A percentile compares a stretch with the other conserved stretches of the same genome.
These are phyloP conservation scores for Basidiobolus meristosporus DNA, from an alignment of 371 early-diverging fungal species.

Conservation along the genomic window DNA sequence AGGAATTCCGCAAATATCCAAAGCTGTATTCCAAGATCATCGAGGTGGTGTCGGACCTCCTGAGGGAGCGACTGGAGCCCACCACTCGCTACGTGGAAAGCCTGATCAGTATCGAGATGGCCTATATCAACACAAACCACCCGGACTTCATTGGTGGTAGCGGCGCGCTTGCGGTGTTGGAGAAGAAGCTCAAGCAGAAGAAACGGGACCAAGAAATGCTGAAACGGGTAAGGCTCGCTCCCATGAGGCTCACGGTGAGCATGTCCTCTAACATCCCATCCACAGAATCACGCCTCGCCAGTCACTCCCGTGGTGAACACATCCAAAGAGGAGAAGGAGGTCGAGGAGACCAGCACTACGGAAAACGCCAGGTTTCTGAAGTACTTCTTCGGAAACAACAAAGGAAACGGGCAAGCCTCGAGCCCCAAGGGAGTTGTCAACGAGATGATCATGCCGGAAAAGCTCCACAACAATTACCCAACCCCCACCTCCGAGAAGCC, in stretches of 20 bases:
- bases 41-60: constrained; percentile 50
- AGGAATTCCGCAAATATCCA: constrained; percentile 59
- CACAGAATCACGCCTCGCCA: not conserved
- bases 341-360: not conserved
- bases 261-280: not conserved
- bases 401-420: constrained; percentile 4
- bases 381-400: constrained; percentile 45
- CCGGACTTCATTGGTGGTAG: constrained; percentile 75
- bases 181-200: constrained; percentile 16
- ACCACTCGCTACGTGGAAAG: constrained; percentile 56
- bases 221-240: constrained; percentile 4
- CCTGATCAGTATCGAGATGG: constrained; percentile 65
- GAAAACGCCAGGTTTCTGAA: constrained; percentile 17
- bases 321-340: constrained; percentile 6
- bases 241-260: no score
- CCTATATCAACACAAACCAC: constrained; percentile 86
- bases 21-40: constrained; percentile 53
- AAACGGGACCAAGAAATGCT: constrained; percentile 13
- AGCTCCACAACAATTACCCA: constrained; percentile 10
- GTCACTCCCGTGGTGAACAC: not conserved
- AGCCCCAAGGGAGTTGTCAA: constrained; percentile 5
- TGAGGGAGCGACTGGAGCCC: constrained; percentile 56
- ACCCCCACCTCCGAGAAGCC: constrained; percentile 12
- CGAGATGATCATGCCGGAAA: constrained; percentile 19
- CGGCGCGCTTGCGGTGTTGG: constrained; percentile 38